Percentiles rank a stretch among this genome's conserved stretches.
Evolutionary conservation across 1,284 basidiomycete genomes (phyloP).

Genomic region (Sphaerobolus stellatus): DNA sequence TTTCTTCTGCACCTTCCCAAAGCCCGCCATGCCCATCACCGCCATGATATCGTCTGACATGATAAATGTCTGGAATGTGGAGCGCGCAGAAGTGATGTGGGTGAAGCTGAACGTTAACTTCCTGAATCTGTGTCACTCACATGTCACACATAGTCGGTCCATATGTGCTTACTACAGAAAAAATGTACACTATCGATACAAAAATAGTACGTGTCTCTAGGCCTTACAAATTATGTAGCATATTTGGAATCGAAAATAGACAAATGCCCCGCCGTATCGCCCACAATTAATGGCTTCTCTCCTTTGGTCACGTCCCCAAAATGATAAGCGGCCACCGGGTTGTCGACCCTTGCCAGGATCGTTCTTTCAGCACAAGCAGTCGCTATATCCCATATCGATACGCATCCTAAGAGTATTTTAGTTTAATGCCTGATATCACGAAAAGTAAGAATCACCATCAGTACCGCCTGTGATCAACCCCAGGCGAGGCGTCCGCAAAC

Average conservation of each 20-base stretch:
- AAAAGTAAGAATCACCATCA: conserved; percentile 6
- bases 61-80: no score
- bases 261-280: neutral
- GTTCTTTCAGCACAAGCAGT: neutral
- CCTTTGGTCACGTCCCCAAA: conserved; percentile 4
- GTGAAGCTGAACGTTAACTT: no score
- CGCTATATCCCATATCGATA: conserved; percentile 8
- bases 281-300: conserved; percentile 8
- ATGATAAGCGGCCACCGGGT: neutral
- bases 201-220: no score
- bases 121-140: no score
- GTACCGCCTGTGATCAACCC: conserved; percentile 8
- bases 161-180: no score
- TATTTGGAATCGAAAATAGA: no score
- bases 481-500: neutral
- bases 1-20: conserved; percentile 69
- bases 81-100: no score
- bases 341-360: conserved; percentile 6
- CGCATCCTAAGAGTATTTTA: conserved; percentile 7
- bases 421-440: no score
- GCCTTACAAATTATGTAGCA: no score
- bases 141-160: no score
- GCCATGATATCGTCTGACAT: conserved; percentile 72
- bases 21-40: conserved; percentile 78
- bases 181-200: no score